Percentiles rank a stretch among this genome's conserved stretches.
Conservation (phyloP, 169 alveolate species). For the Eimeria tenella region DNA sequence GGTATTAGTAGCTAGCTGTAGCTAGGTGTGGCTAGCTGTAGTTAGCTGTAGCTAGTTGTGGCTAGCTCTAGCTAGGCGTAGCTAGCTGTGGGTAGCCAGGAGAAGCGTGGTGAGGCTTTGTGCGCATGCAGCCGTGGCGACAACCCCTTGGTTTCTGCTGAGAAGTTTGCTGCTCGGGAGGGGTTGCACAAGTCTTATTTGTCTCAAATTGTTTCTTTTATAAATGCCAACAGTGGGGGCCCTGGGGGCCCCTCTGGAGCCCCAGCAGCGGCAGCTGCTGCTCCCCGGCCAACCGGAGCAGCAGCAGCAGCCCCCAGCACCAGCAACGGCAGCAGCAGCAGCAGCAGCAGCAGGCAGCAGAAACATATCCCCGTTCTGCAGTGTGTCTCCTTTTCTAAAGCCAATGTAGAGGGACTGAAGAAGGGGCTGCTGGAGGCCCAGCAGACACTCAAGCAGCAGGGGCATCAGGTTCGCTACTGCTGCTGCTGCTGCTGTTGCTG, state of each 20-base stretch:
- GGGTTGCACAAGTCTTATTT: conserved; percentile 28
- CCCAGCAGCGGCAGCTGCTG: conserved; percentile 5
- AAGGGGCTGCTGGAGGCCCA: conserved; percentile 45
- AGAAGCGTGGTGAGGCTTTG: background rate
- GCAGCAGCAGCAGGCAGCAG: conserved; percentile 1
- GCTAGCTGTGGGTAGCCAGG: background rate
- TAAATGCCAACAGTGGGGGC: conserved; percentile 53
- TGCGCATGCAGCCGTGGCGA: conserved; percentile 69
- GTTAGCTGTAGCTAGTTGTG: background rate
- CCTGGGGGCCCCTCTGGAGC: background rate
- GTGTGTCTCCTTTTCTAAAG: conserved; percentile 32
- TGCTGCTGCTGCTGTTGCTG: conserved; percentile 47
- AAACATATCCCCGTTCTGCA: conserved; percentile 29
- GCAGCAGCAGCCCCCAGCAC: conserved; percentile 18
- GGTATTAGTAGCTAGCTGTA: background rate
- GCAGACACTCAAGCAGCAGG: conserved; percentile 6
- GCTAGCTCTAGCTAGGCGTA: background rate
- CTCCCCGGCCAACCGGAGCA: background rate
- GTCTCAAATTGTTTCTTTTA: conserved; percentile 61
- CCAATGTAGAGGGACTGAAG: conserved; percentile 4
- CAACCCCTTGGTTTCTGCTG: conserved; percentile 89
- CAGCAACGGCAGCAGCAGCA: conserved; percentile 49
- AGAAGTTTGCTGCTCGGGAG: conserved; percentile 91
- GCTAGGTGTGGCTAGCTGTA: background rate
- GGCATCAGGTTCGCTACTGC: background rate